Evolutionary conservation across 305 asterid genomes (phyloP), one percentile per base, ranked within the genome.

Genomic region (Ilex paraguariensis): DNA sequence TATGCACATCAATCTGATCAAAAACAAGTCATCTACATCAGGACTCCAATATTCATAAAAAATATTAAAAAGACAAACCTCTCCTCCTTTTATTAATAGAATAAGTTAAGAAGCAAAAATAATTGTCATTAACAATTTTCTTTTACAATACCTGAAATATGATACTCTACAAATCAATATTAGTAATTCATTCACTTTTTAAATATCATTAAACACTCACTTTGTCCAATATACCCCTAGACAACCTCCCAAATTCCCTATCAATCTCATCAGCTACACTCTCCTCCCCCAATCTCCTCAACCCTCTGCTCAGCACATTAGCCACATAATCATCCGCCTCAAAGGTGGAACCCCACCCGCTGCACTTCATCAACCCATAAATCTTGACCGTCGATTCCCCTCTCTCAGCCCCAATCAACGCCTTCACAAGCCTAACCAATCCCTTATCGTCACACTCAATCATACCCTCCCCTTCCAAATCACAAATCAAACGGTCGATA

Each of bases 251-350:
- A 51, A 89, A 67, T 77, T 82, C 82, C 71, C 13, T 49, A 59
- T 92, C 87, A 73, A 92, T 63, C 75, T 90, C 95, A 65, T 75
- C 77, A 45, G 96, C 97, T 76, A 85, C 70, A 10, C 62, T 39
- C 31, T 33, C 87, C 75, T 82, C 90, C 30, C 97, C 97, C 56
- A 90, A 75, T 60, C 78, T 77, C 82, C 85, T 80, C 73, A 92
- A 73, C 30, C 91, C 98, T 61, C 64, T 85, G 39, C 88, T 81
- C 83, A 90, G 75, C 67, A 84, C 87, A 79, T 78, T 78, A 56
- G 86, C 97, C 71, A 87, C 63, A 69, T 86, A 82, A 65, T 87
- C 96, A 52, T 90, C 96, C 71, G 85, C 67, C 40, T 68, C 78
- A n/a, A 64, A 65, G 13, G 57, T 66, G 57, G 78, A 63, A 42